Evolutionary conservation across 768 basidiomycete species (phyloP).

Genomic region (Auricularia sp.): DNA sequence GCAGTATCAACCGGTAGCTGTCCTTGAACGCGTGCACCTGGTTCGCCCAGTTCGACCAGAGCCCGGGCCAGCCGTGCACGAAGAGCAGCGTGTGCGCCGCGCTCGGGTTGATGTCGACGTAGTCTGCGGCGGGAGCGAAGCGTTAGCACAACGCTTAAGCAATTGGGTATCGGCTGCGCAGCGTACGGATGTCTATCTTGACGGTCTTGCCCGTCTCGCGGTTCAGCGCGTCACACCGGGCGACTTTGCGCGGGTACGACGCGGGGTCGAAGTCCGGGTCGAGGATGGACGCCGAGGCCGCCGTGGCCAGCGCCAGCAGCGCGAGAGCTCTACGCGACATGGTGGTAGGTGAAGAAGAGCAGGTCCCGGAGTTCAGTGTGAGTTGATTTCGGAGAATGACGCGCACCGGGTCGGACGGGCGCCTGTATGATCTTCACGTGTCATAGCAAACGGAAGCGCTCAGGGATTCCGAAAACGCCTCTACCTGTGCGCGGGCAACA

Average conservation of each 20-base stretch:
- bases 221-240: conserved; percentile 4
- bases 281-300: neutral
- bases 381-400: no score
- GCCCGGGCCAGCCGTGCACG: conserved; percentile 71
- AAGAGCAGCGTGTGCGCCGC: conserved; percentile 46
- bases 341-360: no score
- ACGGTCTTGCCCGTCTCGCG: conserved; percentile 2
- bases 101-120: conserved; percentile 50
- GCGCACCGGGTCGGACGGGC: no score
- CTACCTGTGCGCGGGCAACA: no score
- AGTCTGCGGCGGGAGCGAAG: conserved; percentile 30
- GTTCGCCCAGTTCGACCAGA: conserved; percentile 66
- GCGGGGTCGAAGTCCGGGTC: conserved; percentile 6
- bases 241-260: conserved; percentile 5
- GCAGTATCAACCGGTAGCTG: conserved; percentile 51
- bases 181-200: conserved; percentile 38
- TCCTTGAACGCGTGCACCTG: conserved; percentile 62
- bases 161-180: neutral
- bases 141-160: neutral
- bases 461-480: no score
- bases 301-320: neutral
- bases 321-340: neutral
- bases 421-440: no score
- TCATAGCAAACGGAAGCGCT: no score
- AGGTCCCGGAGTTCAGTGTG: no score